Evolutionary conservation across 768 basidiomycete genomes (phyloP).

Genomic region (Lyophyllum shimeji): DNA sequence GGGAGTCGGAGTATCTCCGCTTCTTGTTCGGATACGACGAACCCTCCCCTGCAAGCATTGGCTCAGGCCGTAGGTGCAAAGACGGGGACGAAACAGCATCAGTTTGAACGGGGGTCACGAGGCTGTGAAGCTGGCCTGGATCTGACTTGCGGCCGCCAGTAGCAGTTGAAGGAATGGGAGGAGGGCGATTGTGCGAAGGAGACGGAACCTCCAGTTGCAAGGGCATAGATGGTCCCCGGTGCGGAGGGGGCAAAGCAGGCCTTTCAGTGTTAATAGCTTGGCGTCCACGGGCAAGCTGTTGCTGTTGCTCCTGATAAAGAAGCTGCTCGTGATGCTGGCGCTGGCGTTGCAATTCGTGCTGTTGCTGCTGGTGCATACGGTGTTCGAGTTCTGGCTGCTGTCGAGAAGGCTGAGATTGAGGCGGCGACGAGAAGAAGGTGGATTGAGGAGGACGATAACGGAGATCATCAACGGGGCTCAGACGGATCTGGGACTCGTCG

Average conservation of each 20-base stretch:
- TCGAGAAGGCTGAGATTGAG: constrained; percentile 7
- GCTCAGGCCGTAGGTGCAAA: constrained; percentile 2
- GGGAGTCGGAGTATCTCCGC: constrained; percentile 42
- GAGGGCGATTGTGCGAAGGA: constrained; percentile 13
- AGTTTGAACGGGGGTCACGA: constrained; percentile 17
- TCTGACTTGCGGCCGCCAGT: constrained; percentile 16
- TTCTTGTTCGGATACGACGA: constrained; percentile 35
- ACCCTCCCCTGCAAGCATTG: constrained; percentile 1
- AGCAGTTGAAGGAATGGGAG: constrained; percentile 4
- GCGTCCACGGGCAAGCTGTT: constrained; percentile 25
- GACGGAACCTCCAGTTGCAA: constrained; percentile 15
- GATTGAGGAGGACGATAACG: constrained; percentile 13
- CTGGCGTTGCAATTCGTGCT: constrained; percentile 23
- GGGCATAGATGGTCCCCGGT: constrained; percentile 10
- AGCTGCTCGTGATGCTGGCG: constrained; percentile 25
- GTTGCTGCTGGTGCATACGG: constrained; percentile 24
- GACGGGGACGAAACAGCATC: constrained; percentile 11
- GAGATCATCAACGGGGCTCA: constrained; percentile 11
- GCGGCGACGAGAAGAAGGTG: constrained; percentile 9
- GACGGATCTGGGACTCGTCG: constrained; percentile 12
- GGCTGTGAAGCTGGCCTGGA: constrained; percentile 15
- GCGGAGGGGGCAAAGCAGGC: constrained; percentile 3
- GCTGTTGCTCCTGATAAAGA: constrained; percentile 23
- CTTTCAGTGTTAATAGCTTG: constrained; percentile 14
- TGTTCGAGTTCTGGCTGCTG: constrained; percentile 20